Evolutionary conservation across 169 alveolate genomes (phyloP), one percentile per base, ranked within the genome.

Genomic region (Besnoitia besnoiti): DNA sequence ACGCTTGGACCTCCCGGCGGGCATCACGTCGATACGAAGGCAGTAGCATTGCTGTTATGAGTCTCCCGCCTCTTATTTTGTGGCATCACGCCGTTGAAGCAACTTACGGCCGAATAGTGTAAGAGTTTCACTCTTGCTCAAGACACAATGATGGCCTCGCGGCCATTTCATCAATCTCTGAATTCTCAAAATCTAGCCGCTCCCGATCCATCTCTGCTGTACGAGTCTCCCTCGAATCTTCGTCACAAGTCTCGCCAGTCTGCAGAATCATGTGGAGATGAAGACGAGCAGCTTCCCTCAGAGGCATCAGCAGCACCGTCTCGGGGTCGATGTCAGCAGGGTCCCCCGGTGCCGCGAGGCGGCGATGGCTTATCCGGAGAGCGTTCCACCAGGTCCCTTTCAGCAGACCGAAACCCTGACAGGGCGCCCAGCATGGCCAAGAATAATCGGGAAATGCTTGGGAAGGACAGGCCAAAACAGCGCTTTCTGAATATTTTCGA

Each of bases 161-260:
- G 73, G 73, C 73, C 73, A 21, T 10, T 55, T 27, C 73, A 27
- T 27, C 7, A 55, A 10, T 55, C 73, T 7, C 84, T 73, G 46
- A 39, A 39, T 24, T 44, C 84, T 73, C 84, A 73, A 73, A 30
- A 73, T 33, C 46, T 24, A 12, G 33, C 84, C 30, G 49, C 84
- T 73, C 35, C 27, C 16, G 84, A 73, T 39, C 87, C 87, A 16
- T 77, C 87, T 40, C 59, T 77, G 42, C n/a, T 77, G 40, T 77
- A 77, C n/a, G 87, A 77, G n/a, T 77, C 87, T 16, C 87, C 87
- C 16, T 77, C 87, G 24, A 77, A 77, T 35, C 51, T 73, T 73
- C 84, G 84, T 24, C 19, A 0, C 35, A 40, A 77, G 47, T 77
- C 59, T n/a, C 87, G 87, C 2, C 35, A 42, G 87, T 3, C 80